These are phyloP conservation scores for Hanseniaspora uvarum DNA, from an alignment of 1,139 yeast genomes.

Conservation along the genomic window DNA sequence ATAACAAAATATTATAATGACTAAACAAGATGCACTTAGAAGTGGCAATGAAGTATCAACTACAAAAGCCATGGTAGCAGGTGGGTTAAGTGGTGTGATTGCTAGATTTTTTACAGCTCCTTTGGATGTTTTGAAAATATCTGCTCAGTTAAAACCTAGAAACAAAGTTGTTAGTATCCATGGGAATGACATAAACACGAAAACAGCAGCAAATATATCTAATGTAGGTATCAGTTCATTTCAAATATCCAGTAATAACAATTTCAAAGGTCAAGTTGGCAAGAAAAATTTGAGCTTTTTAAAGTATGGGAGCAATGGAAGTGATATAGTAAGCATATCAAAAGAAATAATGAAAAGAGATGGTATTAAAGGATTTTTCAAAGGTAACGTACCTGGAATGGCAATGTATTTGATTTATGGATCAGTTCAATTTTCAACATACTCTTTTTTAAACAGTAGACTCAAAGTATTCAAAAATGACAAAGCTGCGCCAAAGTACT, in stretches of 20 bases:
- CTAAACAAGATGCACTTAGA: conserved; percentile 39
- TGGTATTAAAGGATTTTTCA: conserved; percentile 69
- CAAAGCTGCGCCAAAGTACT: conserved; percentile 24
- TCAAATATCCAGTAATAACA: background rate
- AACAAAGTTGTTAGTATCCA: conserved; percentile 3
- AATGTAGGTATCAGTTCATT: conserved; percentile 11
- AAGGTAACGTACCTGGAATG: conserved; percentile 91
- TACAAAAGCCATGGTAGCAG: conserved; percentile 46
- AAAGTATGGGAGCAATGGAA: conserved; percentile 26
- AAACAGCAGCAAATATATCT: conserved; percentile 14
- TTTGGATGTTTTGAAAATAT: conserved; percentile 74
- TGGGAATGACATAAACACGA: background rate
- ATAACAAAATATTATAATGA: background rate
- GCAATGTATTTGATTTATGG: conserved; percentile 77
- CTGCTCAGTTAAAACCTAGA: conserved; percentile 53
- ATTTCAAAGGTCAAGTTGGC: background rate
- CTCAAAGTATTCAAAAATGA: conserved; percentile 30
- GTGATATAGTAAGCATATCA: conserved; percentile 34
- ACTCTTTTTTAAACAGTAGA: conserved; percentile 42
- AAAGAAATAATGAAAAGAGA: conserved; percentile 38
- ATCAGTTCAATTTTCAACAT: conserved; percentile 70
- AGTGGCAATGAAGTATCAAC: conserved; percentile 43
- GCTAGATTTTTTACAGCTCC: conserved; percentile 77
- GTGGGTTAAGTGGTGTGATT: conserved; percentile 60
- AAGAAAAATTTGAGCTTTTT: conserved; percentile 18